phyloP scores from a whole-genome alignment of 768 basidiomycete genomes.

The Russula compacta region DNA sequence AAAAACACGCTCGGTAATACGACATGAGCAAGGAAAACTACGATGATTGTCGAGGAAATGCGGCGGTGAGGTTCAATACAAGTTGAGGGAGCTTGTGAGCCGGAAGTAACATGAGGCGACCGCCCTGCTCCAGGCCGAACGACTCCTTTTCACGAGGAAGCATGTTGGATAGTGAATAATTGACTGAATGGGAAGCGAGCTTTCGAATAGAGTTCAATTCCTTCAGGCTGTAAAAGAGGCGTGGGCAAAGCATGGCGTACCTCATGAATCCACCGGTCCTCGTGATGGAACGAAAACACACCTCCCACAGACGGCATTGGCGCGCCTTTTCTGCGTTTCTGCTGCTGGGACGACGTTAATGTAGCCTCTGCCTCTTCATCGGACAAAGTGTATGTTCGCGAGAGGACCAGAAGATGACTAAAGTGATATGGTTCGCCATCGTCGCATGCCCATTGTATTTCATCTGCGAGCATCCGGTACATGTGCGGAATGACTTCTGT shows the following conservation, averaged over 20 bases:
- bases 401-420: constrained; percentile 65
- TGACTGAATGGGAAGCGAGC: constrained; percentile 43
- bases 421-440: constrained; percentile 66
- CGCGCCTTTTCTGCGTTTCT: constrained; percentile 32
- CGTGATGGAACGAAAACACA: constrained; percentile 73
- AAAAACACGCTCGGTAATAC: background rate
- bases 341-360: constrained; percentile 27
- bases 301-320: constrained; percentile 35
- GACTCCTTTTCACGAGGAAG: constrained; percentile 52
- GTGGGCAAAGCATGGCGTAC: constrained; percentile 32
- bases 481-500: constrained; percentile 87
- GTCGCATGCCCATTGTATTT: constrained; percentile 63
- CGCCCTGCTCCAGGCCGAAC: constrained; percentile 64
- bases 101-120: constrained; percentile 56
- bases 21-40: background rate
- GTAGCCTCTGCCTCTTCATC: constrained; percentile 44
- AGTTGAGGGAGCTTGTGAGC: constrained; percentile 34
- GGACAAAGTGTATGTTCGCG: constrained; percentile 68
- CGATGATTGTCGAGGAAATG: constrained; percentile 1
- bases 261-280: constrained; percentile 66
- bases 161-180: constrained; percentile 45
- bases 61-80: constrained; percentile 23
- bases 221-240: background rate
- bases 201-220: constrained; percentile 23
- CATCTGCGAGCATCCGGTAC: constrained; percentile 81